Evolutionary conservation across 2,329 filamentous ascomycete genomes (phyloP).

Genomic region (Cordyceps farinosa): DNA sequence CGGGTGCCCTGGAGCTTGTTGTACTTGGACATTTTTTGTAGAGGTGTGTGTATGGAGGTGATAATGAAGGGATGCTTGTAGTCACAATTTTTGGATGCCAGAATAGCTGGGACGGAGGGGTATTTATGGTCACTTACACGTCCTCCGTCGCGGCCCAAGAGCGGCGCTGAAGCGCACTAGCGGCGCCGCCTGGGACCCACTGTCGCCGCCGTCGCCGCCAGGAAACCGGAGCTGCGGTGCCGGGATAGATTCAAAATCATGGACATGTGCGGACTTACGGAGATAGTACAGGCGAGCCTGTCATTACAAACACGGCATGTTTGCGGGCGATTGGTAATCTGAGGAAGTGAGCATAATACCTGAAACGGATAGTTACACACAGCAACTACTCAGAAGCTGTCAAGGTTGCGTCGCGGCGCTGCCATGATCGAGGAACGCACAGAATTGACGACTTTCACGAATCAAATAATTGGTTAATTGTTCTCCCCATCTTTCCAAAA

Average conservation of each 20-base stretch:
- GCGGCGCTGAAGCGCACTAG: background rate
- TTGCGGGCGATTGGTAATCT: background rate
- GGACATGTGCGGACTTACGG: background rate
- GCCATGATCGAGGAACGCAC: no score
- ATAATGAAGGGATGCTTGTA: background rate
- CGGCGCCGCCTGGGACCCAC: slow-evolving; percentile 6
- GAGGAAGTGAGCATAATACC: no score
- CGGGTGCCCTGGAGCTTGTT: slow-evolving; percentile 35
- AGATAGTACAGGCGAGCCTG: no score
- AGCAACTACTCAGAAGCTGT: no score
- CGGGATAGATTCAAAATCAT: background rate
- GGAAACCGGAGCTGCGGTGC: background rate
- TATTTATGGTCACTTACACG: slow-evolving; percentile 6
- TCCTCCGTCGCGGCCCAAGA: background rate
- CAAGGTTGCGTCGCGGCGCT: no score
- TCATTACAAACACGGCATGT: no score
- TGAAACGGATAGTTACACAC: no score
- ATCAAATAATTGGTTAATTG: no score
- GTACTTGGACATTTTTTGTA: slow-evolving; percentile 22
- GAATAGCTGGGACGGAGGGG: background rate
- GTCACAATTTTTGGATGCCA: no score
- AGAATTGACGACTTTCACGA: no score
- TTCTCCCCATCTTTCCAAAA: no score
- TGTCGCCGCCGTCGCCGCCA: slow-evolving; percentile 2
- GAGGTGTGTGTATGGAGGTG: background rate